Base-by-base conservation (phyloP, 805 yeast species). In the Cyberlindnera saturnus region DNA sequence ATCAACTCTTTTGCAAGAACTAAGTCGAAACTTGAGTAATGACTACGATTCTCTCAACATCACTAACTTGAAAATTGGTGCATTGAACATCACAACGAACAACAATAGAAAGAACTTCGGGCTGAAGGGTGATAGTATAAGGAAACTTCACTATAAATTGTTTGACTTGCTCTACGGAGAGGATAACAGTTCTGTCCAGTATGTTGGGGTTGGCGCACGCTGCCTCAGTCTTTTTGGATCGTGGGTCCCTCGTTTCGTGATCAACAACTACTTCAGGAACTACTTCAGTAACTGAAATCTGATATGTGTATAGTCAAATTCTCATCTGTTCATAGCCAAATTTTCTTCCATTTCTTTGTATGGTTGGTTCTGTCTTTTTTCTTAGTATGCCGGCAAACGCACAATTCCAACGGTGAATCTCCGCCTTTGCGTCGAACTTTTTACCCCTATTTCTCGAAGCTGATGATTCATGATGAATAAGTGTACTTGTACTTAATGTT, bases 41-140 rank as follows among this genome's bases (percentile, higher is more conserved):
- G 62, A 58, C n/a, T 66, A 72, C n/a, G 69, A 67, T 36, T 56
- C 57, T 3, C 50, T 74, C 11, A 69, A 74, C 15, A 61, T 75
- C 36, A 61, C 70, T 5, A 72, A 72, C 45, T 45, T 74, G 37
- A 63, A 66, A 32, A 53, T 74, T n/a, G 80, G 80, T 6, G 66
- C 77, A 3, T 65, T 74, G 36, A 70, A 66, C 45, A 60, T 71
- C 17, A 57, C 58, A 40, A 53, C 60, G 40, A 51, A 49, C 38
- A 40, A 41, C 15, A 50, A 44, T 15, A 37, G 46, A 14, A 47
- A 46, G 36, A 42, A 42, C 11, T 46, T 40, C 32, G 60, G 59
- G 1, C 51, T 56, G 20, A 51, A 40, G 29, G 60, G 61, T 4
- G 44, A 40, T 3, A 48, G 57, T 11, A 31, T 58, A 33, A 49